A percentile compares a stretch with the other conserved stretches of the same genome.
Conservation (phyloP, 2,329 filamentous ascomycete genomes). For the Trichocomaceae sp. region DNA sequence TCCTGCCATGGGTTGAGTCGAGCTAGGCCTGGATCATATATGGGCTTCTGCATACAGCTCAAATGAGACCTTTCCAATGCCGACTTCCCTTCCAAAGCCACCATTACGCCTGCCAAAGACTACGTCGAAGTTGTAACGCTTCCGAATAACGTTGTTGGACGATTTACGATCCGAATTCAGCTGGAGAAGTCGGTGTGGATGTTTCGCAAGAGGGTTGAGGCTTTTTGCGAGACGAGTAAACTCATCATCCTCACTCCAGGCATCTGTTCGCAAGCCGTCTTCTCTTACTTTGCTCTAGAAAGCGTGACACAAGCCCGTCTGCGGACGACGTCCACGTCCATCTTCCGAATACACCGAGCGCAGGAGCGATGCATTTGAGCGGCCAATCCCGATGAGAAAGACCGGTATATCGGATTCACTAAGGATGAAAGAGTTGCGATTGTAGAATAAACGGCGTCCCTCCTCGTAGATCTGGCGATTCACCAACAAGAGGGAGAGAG, state of each 20-base stretch:
- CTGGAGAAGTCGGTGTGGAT: neutral
- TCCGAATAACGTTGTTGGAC: neutral
- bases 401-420: neutral
- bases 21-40: too few species aligned
- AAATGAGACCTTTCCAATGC: neutral
- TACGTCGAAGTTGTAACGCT: neutral
- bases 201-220: neutral
- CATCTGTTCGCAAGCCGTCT: neutral
- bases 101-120: neutral
- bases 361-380: neutral
- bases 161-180: neutral
- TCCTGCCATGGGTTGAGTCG: too few species aligned
- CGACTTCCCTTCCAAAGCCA: neutral
- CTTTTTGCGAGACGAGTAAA: neutral
- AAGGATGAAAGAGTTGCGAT: neutral
- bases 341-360: neutral
- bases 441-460: neutral
- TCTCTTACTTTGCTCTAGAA: neutral
- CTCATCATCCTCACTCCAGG: neutral
- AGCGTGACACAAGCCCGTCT: neutral
- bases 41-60: neutral
- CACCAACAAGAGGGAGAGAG: neutral
- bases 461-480: conserved; percentile 2
- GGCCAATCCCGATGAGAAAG: neutral
- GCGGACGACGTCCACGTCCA: neutral